Evolutionary conservation across 352 stramenopile species (phyloP).

Genomic region (Phytophthora chlamydospora): DNA sequence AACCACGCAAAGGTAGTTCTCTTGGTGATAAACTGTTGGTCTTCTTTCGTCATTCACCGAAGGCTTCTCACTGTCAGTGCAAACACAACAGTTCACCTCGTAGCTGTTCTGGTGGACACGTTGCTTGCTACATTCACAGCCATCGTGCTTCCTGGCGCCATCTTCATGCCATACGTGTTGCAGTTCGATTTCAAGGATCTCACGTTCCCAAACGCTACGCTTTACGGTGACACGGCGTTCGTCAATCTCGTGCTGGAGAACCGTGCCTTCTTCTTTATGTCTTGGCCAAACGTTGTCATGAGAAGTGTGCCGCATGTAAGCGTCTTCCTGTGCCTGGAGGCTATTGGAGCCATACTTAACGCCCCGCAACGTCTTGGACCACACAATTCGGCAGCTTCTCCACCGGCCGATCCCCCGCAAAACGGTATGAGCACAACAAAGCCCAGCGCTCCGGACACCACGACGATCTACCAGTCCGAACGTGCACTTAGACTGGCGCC

Average conservation of each 20-base stretch:
- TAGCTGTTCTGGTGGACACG: constrained; percentile 12
- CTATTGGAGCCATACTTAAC: constrained; percentile 20
- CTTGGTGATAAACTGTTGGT: constrained; percentile 39
- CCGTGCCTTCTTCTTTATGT: constrained; percentile 36
- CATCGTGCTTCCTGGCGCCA: constrained; percentile 6
- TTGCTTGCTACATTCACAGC: not conserved
- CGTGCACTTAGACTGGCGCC: not conserved
- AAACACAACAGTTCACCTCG: not conserved
- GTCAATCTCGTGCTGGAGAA: constrained; percentile 47
- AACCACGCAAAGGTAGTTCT: constrained; percentile 48
- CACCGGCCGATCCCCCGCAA: not conserved
- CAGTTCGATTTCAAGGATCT: constrained; percentile 33
- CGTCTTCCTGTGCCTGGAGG: constrained; percentile 31
- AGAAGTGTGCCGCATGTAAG: constrained; percentile 38
- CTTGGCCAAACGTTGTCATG: constrained; percentile 20
- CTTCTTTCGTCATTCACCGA: constrained; percentile 19
- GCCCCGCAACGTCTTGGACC: not conserved
- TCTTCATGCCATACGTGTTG: constrained; percentile 11
- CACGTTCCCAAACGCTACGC: constrained; percentile 30
- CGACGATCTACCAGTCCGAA: no score
- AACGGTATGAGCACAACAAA: not conserved
- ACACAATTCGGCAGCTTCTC: not conserved
- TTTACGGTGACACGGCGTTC: constrained; percentile 50
- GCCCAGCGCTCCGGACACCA: not conserved
- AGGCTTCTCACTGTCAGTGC: not conserved